Base-by-base conservation (phyloP, 306 rosid species). In the Castanea sativa region DNA sequence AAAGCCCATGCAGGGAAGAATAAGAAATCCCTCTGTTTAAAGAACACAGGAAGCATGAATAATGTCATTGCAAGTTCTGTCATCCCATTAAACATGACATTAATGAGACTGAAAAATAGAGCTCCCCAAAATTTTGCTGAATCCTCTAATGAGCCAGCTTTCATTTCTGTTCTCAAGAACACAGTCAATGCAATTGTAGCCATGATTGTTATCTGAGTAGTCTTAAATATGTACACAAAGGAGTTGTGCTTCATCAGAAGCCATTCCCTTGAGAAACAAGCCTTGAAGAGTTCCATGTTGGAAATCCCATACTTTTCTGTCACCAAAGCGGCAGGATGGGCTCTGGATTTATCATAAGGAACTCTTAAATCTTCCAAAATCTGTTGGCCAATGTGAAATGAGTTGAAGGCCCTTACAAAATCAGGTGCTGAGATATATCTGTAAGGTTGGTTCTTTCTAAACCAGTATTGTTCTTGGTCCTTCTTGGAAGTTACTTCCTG, bases 391-490 rank as follows among this genome's bases (percentile, higher is more conserved):
- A 63, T 25, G 21, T 60, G 83, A 73, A 88, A 92, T 5, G 83
- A 80, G 20, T 49, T 20, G 80, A 89, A 94, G 59, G 78, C 74
- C 21, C 83, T 51, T 4, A 35, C 85, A 68, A 92, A 90, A 32
- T 94, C 93, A 52, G 89, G 11, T 55, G 84, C 97, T 0, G 92
- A 82, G 56, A 92, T 78, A 74, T 85, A 89, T 73, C 81, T 82
- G 70, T 91, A 89, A 71, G 93, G 87, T 25, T 86, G 82, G 32
- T 76, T 73, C 73, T 43, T 88, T 56, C 52, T 77, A 14, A 63
- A 82, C 98, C 97, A 94, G 60, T 94, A 92, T 43, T 92, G 98
- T 78, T 92, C 89, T 57, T 94, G 98, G 75, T 94, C 98, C 76
- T 88, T 92, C 83, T 80, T 83, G 41, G 98, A 94, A 1, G 94